phyloP scores from a whole-genome alignment of 2,329 filamentous ascomycete genomes.

The Cryphonectria japonica region DNA sequence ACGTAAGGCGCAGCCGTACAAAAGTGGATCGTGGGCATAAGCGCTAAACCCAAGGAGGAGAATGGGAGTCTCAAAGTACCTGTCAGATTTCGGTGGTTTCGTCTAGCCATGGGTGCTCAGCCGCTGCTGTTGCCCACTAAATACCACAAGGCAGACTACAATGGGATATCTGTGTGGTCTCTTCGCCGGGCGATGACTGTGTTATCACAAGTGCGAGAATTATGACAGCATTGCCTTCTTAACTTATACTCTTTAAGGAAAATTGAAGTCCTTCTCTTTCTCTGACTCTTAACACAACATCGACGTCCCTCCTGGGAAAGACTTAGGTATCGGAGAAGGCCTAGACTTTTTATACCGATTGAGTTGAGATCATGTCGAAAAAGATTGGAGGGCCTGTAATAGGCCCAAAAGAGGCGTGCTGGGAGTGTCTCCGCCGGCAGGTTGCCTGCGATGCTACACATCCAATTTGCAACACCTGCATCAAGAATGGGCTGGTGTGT shows the following conservation, averaged over 20 bases:
- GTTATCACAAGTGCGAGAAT: background rate
- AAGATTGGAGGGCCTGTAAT: background rate
- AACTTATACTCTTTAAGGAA: background rate
- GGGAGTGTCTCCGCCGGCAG: conserved; percentile 13
- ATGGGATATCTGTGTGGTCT: background rate
- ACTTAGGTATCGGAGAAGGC: background rate
- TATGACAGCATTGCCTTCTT: background rate
- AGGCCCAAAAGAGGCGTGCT: background rate
- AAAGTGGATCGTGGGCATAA: background rate
- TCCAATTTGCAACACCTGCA: conserved; percentile 3
- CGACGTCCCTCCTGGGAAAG: background rate
- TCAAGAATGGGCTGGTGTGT: background rate
- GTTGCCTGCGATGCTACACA: conserved; percentile 2
- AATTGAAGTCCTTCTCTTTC: background rate
- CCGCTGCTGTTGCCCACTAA: background rate
- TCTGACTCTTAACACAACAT: background rate
- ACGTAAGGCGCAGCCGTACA: background rate
- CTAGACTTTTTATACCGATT: background rate
- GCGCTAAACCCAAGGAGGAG: conserved; percentile 6
- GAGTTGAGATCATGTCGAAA: background rate
- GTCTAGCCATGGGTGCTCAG: background rate
- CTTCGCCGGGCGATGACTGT: background rate
- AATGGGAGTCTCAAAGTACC: conserved; percentile 8
- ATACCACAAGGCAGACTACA: background rate
- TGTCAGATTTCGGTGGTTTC: background rate